phyloP scores from a whole-genome alignment of 2,329 filamentous ascomycete genomes.

The Huntiella decipiens region DNA sequence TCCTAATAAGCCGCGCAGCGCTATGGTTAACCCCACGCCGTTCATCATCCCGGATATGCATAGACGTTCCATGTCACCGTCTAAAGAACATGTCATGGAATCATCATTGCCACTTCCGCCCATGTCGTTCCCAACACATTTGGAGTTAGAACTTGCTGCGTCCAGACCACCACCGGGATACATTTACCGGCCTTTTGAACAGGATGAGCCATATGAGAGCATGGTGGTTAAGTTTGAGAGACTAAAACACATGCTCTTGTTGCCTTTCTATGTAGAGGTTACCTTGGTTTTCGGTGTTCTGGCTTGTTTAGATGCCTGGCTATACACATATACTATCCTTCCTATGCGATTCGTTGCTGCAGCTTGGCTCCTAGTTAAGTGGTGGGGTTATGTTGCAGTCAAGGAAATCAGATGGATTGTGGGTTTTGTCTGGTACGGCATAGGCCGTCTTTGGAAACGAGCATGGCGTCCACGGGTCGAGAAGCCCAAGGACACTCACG shows the following conservation, averaged over 20 bases:
- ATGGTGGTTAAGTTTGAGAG: slow-evolving; percentile 83
- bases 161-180: slow-evolving; percentile 45
- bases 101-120: slow-evolving; percentile 40
- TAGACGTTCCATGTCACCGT: no score
- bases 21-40: slow-evolving; percentile 23
- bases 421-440: slow-evolving; percentile 59
- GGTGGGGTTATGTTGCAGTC: slow-evolving; percentile 54
- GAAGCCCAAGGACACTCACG: not conserved
- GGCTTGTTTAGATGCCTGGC: slow-evolving; percentile 86
- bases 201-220: slow-evolving; percentile 66
- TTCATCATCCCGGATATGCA: slow-evolving; percentile 8
- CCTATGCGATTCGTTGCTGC: slow-evolving; percentile 77
- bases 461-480: not conserved
- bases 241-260: slow-evolving; percentile 66
- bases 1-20: slow-evolving; percentile 17
- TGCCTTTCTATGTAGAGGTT: slow-evolving; percentile 67
- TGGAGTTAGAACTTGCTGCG: slow-evolving; percentile 45
- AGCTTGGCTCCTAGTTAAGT: slow-evolving; percentile 52
- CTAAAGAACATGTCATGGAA: slow-evolving; percentile 14
- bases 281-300: slow-evolving; percentile 74
- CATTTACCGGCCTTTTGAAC: slow-evolving; percentile 38
- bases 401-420: slow-evolving; percentile 56
- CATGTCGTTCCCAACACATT: slow-evolving; percentile 45
- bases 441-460: slow-evolving; percentile 58
- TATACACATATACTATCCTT: slow-evolving; percentile 90